Evolutionary conservation across 192 early-diverging fungal genomes (phyloP), one percentile per base, ranked within the genome.

Genomic region (Coemansia sp.): DNA sequence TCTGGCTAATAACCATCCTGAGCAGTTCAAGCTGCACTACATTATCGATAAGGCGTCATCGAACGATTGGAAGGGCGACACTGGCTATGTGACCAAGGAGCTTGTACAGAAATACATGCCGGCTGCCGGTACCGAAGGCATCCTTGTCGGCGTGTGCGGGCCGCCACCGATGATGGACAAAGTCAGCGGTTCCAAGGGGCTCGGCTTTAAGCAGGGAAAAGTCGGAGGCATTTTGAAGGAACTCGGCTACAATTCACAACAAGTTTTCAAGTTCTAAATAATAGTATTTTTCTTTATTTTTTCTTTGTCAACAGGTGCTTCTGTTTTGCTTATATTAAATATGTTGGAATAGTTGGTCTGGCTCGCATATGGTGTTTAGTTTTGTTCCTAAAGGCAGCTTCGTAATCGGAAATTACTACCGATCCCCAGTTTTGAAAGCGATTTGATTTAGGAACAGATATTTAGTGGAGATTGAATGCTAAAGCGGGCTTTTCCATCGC

Each of bases 191-290:
- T 56, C 79, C 58, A 98, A 98, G 88, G 89, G 87, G 7, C 86
- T 85, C 35, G 91, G 95, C 76, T 91, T 79, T 63, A 88, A 87
- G 28, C 96, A 97, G 80, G 96, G 96, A 38, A 86, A 89, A 22
- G 72, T 98, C 51, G 79, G 76, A 28, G 96, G 96, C 55, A 80
- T 94, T n/a, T 85, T 98, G 43, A 90, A 91, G 87, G 86, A 90
- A 75, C 78, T 93, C 57, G 92, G 93, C 11, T 90, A 90, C 76
- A 84, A 83, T 37, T 79, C 86, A 7, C 66, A 86, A 17, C 86
- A 94, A 66, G 93, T 96, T n/a, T 91, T 91, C 78, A 94, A 94
- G 83, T 93, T 93, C 67, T 94, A 55, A 36, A 28, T 36, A 9
- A 28, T 28, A 28, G 22, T 38, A 8, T 28, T 22, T 11, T 63